phyloP scores from a whole-genome alignment of 2,329 filamentous ascomycete genomes.

The Bisporella sp. region DNA sequence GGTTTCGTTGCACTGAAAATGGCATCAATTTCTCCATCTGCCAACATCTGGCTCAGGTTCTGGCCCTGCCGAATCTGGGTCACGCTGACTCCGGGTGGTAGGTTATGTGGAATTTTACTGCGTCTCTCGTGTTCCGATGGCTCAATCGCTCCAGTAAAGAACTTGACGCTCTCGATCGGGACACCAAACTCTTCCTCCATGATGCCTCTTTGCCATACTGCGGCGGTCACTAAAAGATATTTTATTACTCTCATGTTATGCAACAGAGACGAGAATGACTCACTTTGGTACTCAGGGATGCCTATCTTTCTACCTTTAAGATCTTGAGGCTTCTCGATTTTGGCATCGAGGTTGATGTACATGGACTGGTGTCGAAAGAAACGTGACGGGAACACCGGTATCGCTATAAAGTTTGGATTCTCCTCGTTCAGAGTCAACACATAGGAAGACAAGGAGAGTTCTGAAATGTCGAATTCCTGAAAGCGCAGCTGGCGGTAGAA shows the following conservation, averaged over 20 bases:
- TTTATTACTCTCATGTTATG: background rate
- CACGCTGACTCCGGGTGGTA: constrained; percentile 5
- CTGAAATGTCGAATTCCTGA: constrained; percentile 20
- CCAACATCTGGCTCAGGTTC: constrained; percentile 15
- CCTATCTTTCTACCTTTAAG: constrained; percentile 14
- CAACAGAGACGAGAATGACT: background rate
- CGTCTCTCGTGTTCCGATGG: constrained; percentile 3
- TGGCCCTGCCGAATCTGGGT: constrained; percentile 3
- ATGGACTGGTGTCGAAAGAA: constrained; percentile 10
- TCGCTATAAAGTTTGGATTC: constrained; percentile 14
- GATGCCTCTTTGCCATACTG: constrained; percentile 16
- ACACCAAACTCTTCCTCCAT: constrained; percentile 15
- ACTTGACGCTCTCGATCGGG: constrained; percentile 5
- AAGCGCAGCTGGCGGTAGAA: constrained; percentile 9
- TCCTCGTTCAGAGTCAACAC: constrained; percentile 7
- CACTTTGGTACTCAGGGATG: constrained; percentile 13
- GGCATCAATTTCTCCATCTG: constrained; percentile 12
- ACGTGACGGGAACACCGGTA: constrained; percentile 21
- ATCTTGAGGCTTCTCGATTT: constrained; percentile 11
- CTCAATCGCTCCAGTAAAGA: constrained; percentile 9
- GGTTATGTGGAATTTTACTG: constrained; percentile 6
- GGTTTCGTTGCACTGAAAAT: constrained; percentile 2
- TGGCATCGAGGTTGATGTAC: constrained; percentile 10
- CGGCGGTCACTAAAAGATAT: constrained; percentile 11
- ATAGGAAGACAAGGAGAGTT: constrained; percentile 20